Conservation (phyloP, 352 stramenopile genomes). For the Pythium volutum region DNA sequence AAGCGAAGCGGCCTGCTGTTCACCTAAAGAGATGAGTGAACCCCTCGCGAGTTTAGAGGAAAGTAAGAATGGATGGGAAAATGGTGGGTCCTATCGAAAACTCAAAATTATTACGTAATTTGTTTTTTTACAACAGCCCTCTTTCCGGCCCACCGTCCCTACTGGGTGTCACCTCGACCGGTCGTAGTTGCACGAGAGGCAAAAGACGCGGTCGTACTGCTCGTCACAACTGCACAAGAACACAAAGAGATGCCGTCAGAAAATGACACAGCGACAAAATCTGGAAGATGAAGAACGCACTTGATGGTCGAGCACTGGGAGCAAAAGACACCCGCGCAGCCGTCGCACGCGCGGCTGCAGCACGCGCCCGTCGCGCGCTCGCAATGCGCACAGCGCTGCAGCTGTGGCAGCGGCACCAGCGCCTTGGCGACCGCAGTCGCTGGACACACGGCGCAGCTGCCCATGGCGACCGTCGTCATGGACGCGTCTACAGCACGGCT, state of each 20-base stretch:
- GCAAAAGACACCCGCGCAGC: slow-evolving; percentile 58
- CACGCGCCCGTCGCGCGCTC: slow-evolving; percentile 56
- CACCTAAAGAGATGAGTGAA: slow-evolving; percentile 12
- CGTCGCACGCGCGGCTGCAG: slow-evolving; percentile 57
- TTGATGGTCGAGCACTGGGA: slow-evolving; percentile 83
- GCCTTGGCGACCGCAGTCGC: slow-evolving; percentile 14
- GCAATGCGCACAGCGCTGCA: slow-evolving; percentile 58
- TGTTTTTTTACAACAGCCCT: background rate
- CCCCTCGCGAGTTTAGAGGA: background rate
- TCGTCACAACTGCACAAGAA: slow-evolving; percentile 49
- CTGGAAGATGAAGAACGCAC: slow-evolving; percentile 29
- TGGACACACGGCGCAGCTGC: slow-evolving; percentile 42
- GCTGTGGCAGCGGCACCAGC: slow-evolving; percentile 7
- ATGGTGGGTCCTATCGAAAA: background rate
- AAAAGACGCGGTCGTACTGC: slow-evolving; percentile 77
- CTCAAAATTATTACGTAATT: background rate
- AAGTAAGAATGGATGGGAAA: background rate
- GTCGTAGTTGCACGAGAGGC: slow-evolving; percentile 66
- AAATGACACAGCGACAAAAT: background rate
- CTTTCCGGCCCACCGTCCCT: background rate
- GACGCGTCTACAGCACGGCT: background rate
- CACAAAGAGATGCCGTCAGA: background rate
- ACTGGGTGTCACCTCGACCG: slow-evolving; percentile 18
- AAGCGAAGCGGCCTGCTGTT: slow-evolving; percentile 33
- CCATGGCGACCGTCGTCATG: background rate